phyloP scores from a whole-genome alignment of 164 flowering plant species.

The Piper longum region DNA sequence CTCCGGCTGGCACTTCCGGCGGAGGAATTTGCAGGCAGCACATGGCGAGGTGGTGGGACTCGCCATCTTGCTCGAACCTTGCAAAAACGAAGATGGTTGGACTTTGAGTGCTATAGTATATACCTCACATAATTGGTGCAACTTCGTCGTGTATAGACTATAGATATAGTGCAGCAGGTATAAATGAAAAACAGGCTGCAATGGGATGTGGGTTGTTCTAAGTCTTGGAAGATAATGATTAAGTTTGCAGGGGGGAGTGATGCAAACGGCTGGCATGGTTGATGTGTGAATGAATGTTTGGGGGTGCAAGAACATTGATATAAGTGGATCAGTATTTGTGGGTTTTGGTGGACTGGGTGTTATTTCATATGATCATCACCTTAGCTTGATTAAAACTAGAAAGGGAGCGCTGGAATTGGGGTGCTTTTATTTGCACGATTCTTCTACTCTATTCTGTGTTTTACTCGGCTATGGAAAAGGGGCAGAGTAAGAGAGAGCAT shows the following conservation, averaged over 20 bases:
- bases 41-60: conserved; percentile 66
- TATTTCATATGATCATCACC: neutral
- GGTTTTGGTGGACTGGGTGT: neutral
- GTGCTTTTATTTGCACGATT: neutral
- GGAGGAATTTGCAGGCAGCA: conserved; percentile 79
- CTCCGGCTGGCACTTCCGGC: conserved; percentile 82
- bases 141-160: neutral
- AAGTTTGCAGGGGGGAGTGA: neutral
- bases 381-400: neutral
- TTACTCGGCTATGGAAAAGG: neutral
- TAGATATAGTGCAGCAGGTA: no score
- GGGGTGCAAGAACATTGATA: neutral
- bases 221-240: neutral
- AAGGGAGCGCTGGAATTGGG: neutral
- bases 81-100: neutral
- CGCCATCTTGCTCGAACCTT: neutral
- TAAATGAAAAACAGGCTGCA: no score
- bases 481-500: neutral
- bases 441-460: neutral
- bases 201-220: no score
- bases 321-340: neutral
- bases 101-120: neutral
- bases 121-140: neutral
- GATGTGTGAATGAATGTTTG: no score
- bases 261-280: neutral